These are phyloP conservation scores for Gelatoporia subvermispora DNA, from an alignment of 768 basidiomycete species.

Conservation along the genomic window DNA sequence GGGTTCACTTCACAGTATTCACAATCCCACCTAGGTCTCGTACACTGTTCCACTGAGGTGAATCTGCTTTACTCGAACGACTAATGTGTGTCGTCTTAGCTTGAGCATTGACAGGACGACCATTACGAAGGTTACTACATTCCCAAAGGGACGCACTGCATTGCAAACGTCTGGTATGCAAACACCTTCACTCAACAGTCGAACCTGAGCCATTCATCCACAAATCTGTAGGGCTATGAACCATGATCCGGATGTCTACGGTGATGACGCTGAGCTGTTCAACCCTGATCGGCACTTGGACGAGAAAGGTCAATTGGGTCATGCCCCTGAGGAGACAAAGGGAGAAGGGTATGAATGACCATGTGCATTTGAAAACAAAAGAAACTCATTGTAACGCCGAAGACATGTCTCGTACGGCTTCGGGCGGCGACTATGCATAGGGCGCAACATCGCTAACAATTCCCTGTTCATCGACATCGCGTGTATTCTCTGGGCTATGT, in stretches of 20 bases:
- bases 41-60: too few relatives aligned
- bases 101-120: constrained; percentile 12
- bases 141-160: constrained; percentile 12
- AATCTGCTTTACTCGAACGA: constrained; percentile 10
- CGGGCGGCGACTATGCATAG: constrained; percentile 13
- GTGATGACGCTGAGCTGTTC: constrained; percentile 12
- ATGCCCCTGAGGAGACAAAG: background rate
- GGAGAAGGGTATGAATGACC: constrained; percentile 3
- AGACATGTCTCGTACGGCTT: constrained; percentile 3
- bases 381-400: background rate
- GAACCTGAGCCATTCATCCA: constrained; percentile 15
- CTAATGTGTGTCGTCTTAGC: constrained; percentile 4
- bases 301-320: background rate
- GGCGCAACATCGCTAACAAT: constrained; percentile 15
- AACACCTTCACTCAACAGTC: constrained; percentile 6
- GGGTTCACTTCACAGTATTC: too few relatives aligned
- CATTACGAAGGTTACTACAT: constrained; percentile 18
- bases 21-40: too few relatives aligned
- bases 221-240: constrained; percentile 28
- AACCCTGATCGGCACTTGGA: constrained; percentile 12
- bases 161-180: too few relatives aligned
- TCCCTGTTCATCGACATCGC: constrained; percentile 17
- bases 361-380: background rate
- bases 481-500: constrained; percentile 14
- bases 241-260: constrained; percentile 17